Base-by-base conservation (phyloP, 441 rosid species). In the Bocquillonia castaneifolia region DNA sequence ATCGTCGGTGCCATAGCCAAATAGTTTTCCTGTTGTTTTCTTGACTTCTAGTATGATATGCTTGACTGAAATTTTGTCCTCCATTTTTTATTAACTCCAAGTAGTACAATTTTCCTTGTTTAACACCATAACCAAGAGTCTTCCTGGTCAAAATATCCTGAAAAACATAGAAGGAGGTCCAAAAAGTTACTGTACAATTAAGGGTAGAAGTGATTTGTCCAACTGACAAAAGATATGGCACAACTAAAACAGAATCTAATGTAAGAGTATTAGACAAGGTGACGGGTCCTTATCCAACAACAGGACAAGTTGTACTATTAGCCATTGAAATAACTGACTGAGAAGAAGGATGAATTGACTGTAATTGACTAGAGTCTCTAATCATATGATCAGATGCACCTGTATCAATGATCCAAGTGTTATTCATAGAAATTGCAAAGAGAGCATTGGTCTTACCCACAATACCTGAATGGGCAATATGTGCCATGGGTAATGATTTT, bases 121-220 rank as follows among this genome's bases (percentile, higher is more conserved):
- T 54, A 61, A 60, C 39, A 29, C 66, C 42, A 72, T 66, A 59
- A 73, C 28, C 45, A 68, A 74, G 59, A 69, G 25, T 69, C 70
- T 59, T 51, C 2, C 36, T 23, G 7, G 40, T 51, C 1, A 51
- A 31, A 50, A 52, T 67, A n/a, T 42, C 57, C 2, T 59, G 45
- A 54, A 44, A 53, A 20, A 60, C 63, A 67, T 9, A 73, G 42
- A 10, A 64, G 1, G 53, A 17, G 6, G 40, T 42, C 67, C 48
- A 45, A 17, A 59, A 59, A 18, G 72, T 68, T 42, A 68, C 28
- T 18, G 59, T 65, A 48, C 53, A 48, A 48, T 18, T n/a, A 48
- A 44, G 48, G 15, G n/a, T 0, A 15, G 25, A 48, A 0, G 25
- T 48, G 1, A 69, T 74, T 63, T 63, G 58, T 17, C 66, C 10